phyloP scores from a whole-genome alignment of 139 green algal genomes.

The Micromonas commoda region DNA sequence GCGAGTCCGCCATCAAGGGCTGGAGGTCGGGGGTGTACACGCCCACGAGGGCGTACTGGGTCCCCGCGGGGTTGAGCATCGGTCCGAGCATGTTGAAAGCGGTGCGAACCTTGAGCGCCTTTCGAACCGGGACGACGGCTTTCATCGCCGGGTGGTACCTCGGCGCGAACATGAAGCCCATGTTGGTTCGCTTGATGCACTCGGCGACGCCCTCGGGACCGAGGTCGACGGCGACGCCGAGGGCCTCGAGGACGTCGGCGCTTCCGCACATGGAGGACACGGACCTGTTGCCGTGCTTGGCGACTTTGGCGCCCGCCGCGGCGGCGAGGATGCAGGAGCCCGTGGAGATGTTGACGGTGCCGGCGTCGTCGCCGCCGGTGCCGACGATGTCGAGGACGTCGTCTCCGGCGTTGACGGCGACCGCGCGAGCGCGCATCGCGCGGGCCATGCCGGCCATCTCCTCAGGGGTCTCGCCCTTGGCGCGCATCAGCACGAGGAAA shows the following conservation, averaged over 20 bases:
- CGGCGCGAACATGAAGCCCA: conserved; percentile 98
- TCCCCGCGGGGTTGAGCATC: conserved; percentile 89
- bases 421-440: conserved; percentile 60
- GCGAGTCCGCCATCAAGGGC: conserved; percentile 68
- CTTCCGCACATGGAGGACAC: conserved; percentile 88
- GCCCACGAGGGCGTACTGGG: conserved; percentile 80
- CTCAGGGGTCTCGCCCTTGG: conserved; percentile 92
- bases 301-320: conserved; percentile 86
- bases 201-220: conserved; percentile 61
- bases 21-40: conserved; percentile 74
- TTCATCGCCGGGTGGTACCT: conserved; percentile 74
- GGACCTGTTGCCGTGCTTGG: conserved; percentile 92
- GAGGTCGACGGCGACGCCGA: conserved; percentile 88
- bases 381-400: conserved; percentile 93
- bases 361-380: conserved; percentile 93
- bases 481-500: conserved; percentile 72
- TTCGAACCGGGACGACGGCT: conserved; percentile 63
- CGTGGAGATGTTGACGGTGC: conserved; percentile 98
- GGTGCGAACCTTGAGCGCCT: conserved; percentile 68
- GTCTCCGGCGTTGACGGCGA: conserved; percentile 50
- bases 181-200: conserved; percentile 74
- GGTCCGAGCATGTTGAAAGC: conserved; percentile 94
- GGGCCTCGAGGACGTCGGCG: conserved; percentile 83
- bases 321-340: conserved; percentile 87
- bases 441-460: conserved; percentile 88